These are phyloP conservation scores for Suillus tomentosus DNA, from an alignment of 768 basidiomycete genomes.

Conservation along the genomic window DNA sequence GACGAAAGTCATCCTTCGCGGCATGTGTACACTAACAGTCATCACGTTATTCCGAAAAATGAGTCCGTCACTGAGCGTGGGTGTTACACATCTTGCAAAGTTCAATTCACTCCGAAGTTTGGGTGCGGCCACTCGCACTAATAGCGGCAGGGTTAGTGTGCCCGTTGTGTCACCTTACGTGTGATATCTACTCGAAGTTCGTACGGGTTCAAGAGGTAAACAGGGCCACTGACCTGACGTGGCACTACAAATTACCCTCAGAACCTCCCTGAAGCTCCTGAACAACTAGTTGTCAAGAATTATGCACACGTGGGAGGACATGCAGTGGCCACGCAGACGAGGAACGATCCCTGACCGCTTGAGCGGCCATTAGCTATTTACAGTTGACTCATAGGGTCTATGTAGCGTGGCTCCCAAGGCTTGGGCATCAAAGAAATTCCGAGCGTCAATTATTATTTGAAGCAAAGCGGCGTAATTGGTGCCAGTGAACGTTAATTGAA, in stretches of 20 bases:
- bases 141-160: neutral
- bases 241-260: constrained; percentile 8
- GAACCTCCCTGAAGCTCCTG: constrained; percentile 1
- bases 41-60: neutral
- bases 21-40: neutral
- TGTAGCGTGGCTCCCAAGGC: neutral
- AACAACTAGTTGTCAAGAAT: neutral
- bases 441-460: neutral
- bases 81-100: neutral
- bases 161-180: constrained; percentile 3
- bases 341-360: neutral
- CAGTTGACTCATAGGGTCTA: neutral
- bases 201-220: neutral
- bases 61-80: neutral
- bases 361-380: neutral
- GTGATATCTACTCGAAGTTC: constrained; percentile 2
- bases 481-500: neutral
- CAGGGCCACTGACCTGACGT: neutral
- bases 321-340: constrained; percentile 7
- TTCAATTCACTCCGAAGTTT: constrained; percentile 4
- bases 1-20: neutral
- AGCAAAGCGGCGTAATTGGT: neutral
- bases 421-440: neutral
- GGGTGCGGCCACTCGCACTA: neutral
- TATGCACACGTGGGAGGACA: constrained; percentile 8